Evolutionary conservation across 306 rosid genomes (phyloP), one percentile per base, ranked within the genome.

Genomic region (Argentina anserina): DNA sequence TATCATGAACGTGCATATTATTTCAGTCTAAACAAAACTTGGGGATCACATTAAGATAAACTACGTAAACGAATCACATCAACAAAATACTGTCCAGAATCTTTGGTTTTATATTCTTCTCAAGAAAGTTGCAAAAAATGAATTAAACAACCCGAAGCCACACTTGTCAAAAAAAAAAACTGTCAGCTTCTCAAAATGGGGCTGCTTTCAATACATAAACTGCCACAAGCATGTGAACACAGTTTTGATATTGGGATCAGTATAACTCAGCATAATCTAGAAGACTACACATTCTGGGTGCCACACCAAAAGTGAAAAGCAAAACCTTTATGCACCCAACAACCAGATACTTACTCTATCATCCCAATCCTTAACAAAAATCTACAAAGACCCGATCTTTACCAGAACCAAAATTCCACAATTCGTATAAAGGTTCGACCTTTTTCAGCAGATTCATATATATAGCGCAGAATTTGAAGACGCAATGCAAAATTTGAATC

Each of bases 331-430:
- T 53, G 52, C 75, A 13, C 31, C 46, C 73, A 46, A 50, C 7
- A 50, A 50, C 7, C 74, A 52, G 9, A 7, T 9, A 36, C 21
- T 18, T 13, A 23, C 26, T 70, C 43, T 23, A 14, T 23, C 31
- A 18, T 53, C 10, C 75, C 52, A 71, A 17, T 25, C 34, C 64
- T 34, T 52, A 3, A 21, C 40, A 12, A 36, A 28, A 36, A 53
- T 52, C 74, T 3, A 71, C 40, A 12, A 71, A 55, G 39, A 37
- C 53, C 28, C 75, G 9, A 56, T 8, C 10, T 39, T 55, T 55
- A 12, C 42, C 66, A 71, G 52, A 71, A 71, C 28, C 65, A 33
- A 71, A 65, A 71, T 71, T 71, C 46, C 50, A 71, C 6, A 46
- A 15, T 18, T 39, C 75, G 40, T 28, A 5, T 1, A 55, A 71